These are phyloP conservation scores for Mortierella sp. DNA, from an alignment of 371 early-diverging fungal species.

Conservation along the genomic window DNA sequence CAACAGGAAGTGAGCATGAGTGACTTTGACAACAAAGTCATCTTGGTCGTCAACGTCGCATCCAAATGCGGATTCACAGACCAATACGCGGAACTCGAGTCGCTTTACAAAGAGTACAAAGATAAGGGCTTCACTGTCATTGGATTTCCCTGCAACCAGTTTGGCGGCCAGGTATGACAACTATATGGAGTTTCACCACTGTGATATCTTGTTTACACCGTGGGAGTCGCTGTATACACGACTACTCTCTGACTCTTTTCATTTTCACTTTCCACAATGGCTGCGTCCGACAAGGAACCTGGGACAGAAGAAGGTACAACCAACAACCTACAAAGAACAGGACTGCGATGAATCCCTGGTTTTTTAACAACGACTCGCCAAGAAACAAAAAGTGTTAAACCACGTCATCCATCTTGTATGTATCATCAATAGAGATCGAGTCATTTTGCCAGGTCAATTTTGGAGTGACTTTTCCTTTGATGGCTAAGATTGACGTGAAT, in stretches of 20 bases:
- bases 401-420: background rate
- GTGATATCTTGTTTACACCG: too few relatives aligned
- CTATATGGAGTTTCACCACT: background rate
- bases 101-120: conserved; percentile 85
- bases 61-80: conserved; percentile 95
- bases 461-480: conserved; percentile 86
- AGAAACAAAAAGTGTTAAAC: background rate
- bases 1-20: conserved; percentile 66
- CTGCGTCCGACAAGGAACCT: conserved; percentile 62
- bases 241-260: background rate
- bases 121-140: conserved; percentile 82
- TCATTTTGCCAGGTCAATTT: conserved; percentile 77
- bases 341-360: too few relatives aligned
- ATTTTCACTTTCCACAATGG: background rate
- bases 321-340: too few relatives aligned
- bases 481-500: conserved; percentile 92
- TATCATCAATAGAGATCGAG: conserved; percentile 66
- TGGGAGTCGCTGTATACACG: background rate
- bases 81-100: conserved; percentile 88
- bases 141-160: conserved; percentile 95
- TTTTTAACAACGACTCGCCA: too few relatives aligned
- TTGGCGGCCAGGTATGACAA: conserved; percentile 82
- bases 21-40: conserved; percentile 78
- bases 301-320: conserved; percentile 64
- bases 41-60: conserved; percentile 96